These are phyloP conservation scores for Arthrinium phaeospermum DNA, from an alignment of 2,329 filamentous ascomycete species.

Conservation along the genomic window DNA sequence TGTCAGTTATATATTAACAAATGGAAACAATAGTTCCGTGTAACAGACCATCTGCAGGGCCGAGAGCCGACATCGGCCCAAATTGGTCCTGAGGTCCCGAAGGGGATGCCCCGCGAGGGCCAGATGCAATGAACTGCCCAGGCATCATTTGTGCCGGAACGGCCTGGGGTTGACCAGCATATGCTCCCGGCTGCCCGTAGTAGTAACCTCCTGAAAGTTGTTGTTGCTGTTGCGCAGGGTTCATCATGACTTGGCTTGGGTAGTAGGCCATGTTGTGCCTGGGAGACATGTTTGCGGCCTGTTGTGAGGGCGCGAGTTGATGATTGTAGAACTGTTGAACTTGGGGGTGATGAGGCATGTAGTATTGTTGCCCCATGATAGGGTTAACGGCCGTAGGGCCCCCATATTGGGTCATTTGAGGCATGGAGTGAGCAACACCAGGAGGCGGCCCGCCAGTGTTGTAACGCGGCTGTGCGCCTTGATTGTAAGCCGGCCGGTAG, in stretches of 20 bases:
- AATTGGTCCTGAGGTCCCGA: constrained; percentile 30
- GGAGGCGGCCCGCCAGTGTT: constrained; percentile 37
- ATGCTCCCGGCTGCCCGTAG: constrained; percentile 48
- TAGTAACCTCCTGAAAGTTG: constrained; percentile 47
- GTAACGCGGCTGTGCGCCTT: constrained; percentile 41
- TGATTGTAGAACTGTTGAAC: constrained; percentile 51
- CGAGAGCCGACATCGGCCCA: constrained; percentile 24
- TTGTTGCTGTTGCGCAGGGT: constrained; percentile 44
- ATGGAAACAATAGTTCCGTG: neutral
- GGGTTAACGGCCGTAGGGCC: constrained; percentile 44
- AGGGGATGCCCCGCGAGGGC: constrained; percentile 28
- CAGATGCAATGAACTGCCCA: constrained; percentile 42
- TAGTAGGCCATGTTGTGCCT: constrained; percentile 52
- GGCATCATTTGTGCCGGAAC: constrained; percentile 42
- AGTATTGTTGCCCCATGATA: constrained; percentile 51
- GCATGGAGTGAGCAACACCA: constrained; percentile 43
- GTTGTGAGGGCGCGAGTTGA: constrained; percentile 46
- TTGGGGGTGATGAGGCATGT: constrained; percentile 50
- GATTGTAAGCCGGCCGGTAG: constrained; percentile 47
- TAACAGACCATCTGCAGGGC: constrained; percentile 35
- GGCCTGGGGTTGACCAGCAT: constrained; percentile 38
- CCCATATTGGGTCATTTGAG: constrained; percentile 48
- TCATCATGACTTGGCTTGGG: constrained; percentile 49
- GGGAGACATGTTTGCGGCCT: constrained; percentile 40
- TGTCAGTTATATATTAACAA: neutral